Evolutionary conservation across 2,329 filamentous ascomycete species (phyloP), one percentile per base, ranked within the genome.

Genomic region (Aureobasidium musti): DNA sequence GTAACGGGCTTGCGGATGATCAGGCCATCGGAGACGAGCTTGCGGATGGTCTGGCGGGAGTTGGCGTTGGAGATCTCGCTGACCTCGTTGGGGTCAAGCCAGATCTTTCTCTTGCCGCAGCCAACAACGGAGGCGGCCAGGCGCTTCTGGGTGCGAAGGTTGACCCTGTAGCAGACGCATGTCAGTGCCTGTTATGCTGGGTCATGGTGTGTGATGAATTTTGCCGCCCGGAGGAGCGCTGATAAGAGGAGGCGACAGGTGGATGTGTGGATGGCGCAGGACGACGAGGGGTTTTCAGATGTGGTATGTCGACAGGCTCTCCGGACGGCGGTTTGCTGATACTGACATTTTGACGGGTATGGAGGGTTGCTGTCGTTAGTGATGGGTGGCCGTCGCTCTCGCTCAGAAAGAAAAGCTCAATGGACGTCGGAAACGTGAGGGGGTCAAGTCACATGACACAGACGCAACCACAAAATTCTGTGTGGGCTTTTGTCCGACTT

Each of bases 1-100:
- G 94, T 97, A 80, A 97, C 93, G 80, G 96, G 96, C 90, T 99
- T 99, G 87, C 91, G 91, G 89, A 99, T 99, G 86, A 99, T 99
- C 82, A 99, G 91, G 86, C 95, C 96, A 96, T 99, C 96, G 84
- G 91, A 87, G 81, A 98, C 89, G 83, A 99, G 91, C 88, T 99
- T 99, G 87, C 96, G 94, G 89, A 99, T 90, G 77, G 94, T 97
- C 87, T 98, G 94, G 80, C 95, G 94, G 79, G 94, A 98, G 91
- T 99, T 99, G 90, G 95, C 95, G 84, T 97, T 98, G 87, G 91
- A 92, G 86, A 99, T 99, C 86, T 99, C 95, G 87, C 85, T 95
- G 85, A 93, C 89, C 87, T 99, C 95, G 83, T 96, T 98, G 83
- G 95, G 95, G 85, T 99, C 95, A 82, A 99, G 93, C 95, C 95